phyloP scores from a whole-genome alignment of 257 asterid species.

The Jaltomata sinuosa region DNA sequence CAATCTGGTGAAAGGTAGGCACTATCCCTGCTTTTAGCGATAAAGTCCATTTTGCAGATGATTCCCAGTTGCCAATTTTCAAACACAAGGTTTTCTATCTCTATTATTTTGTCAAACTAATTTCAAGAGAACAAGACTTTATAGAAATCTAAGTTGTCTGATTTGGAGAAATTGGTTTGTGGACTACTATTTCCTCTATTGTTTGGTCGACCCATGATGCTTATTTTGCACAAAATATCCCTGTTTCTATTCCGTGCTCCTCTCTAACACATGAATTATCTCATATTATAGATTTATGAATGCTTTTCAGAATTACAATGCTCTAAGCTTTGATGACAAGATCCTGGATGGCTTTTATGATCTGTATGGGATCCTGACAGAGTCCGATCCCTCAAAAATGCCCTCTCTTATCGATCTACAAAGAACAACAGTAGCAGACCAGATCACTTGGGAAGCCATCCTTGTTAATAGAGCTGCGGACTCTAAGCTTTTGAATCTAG shows the following conservation, averaged over 20 bases:
- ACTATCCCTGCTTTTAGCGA: neutral
- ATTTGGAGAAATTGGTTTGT: neutral
- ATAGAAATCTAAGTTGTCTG: neutral
- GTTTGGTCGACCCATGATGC: neutral
- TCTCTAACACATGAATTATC: conserved; percentile 41
- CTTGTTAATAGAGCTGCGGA: conserved; percentile 73
- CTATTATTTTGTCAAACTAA: neutral
- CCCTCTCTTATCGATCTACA: conserved; percentile 89
- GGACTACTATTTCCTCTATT: neutral
- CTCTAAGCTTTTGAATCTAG: conserved; percentile 66
- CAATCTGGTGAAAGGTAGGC: neutral
- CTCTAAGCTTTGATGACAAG: conserved; percentile 91
- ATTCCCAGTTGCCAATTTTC: neutral
- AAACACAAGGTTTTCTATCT: neutral
- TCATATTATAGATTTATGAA: conserved; percentile 69
- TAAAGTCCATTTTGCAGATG: neutral
- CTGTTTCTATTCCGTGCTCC: conserved; percentile 4
- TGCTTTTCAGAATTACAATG: conserved; percentile 94
- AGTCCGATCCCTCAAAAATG: conserved; percentile 68
- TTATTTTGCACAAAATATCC: neutral
- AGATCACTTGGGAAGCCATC: conserved; percentile 82
- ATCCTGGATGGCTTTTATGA: conserved; percentile 93
- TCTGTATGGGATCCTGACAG: conserved; percentile 61
- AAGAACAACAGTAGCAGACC: conserved; percentile 57
- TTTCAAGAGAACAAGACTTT: neutral